Percentiles rank a stretch among this genome's conserved stretches.
These are phyloP conservation scores for Corchorus olitorius DNA, from an alignment of 345 rosid species.

Conservation along the genomic window DNA sequence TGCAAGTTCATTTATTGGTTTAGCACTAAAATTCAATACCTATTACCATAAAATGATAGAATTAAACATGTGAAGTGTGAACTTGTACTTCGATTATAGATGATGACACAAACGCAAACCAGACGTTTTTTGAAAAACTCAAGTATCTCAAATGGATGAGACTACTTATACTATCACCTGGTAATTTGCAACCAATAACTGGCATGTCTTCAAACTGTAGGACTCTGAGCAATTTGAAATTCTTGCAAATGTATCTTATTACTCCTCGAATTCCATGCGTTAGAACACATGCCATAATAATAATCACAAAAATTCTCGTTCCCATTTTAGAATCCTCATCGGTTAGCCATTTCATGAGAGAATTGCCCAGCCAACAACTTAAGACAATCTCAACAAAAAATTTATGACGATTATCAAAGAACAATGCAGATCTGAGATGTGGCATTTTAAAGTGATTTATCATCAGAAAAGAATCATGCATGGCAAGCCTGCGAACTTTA, in stretches of 20 bases:
- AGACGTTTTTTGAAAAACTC: no score
- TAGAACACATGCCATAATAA: not conserved
- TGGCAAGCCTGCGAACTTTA: not conserved
- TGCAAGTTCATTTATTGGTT: no score
- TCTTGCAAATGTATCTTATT: no score
- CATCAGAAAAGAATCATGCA: slow-evolving; percentile 4
- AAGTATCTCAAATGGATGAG: not conserved
- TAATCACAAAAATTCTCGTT: not conserved
- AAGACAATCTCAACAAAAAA: no score
- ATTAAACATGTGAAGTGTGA: no score
- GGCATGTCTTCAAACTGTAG: slow-evolving; percentile 27
- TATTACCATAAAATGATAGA: no score
- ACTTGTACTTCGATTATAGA: no score
- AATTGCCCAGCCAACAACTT: not conserved
- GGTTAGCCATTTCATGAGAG: no score
- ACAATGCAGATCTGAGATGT: slow-evolving; percentile 34
- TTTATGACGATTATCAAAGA: slow-evolving; percentile 31
- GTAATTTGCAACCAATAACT: not conserved
- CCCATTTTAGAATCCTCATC: no score
- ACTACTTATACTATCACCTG: slow-evolving; percentile 21
- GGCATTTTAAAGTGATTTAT: slow-evolving; percentile 21
- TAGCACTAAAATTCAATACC: no score
- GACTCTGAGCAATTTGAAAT: slow-evolving; percentile 16
- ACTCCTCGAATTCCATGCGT: not conserved
- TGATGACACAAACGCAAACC: no score